Evolutionary conservation across 164 flowering plant genomes (phyloP).

Genomic region (Nymphaea colorata): DNA sequence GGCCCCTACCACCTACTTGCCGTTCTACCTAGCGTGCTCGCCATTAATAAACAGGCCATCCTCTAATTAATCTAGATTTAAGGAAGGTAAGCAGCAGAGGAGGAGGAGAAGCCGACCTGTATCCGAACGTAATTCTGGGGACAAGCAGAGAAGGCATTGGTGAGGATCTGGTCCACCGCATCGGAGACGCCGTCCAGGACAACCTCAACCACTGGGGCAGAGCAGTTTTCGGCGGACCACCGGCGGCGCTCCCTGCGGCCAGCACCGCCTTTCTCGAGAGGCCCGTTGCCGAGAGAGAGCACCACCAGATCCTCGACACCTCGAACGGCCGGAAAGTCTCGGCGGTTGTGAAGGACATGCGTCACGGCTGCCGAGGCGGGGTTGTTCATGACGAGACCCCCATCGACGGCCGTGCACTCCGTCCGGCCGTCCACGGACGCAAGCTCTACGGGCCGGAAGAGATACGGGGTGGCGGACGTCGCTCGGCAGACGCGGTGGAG

Average conservation of each 20-base stretch:
- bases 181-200: conserved; percentile 69
- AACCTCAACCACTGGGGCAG: conserved; percentile 39
- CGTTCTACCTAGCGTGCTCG: too few relatives aligned
- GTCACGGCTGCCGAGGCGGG: conserved; percentile 95
- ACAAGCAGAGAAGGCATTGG: conserved; percentile 68
- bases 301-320: conserved; percentile 33
- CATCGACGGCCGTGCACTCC: conserved; percentile 67
- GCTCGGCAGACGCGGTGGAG: conserved; percentile 92
- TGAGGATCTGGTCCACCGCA: conserved; percentile 61
- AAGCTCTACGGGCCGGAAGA: conserved; percentile 56
- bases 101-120: conserved; percentile 4
- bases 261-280: neutral
- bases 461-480: conserved; percentile 66
- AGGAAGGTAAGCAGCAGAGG: neutral
- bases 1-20: too few relatives aligned
- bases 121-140: conserved; percentile 19
- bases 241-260: neutral
- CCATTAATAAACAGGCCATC: too few relatives aligned
- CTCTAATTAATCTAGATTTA: too few relatives aligned
- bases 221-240: conserved; percentile 28
- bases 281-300: conserved; percentile 2
- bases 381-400: conserved; percentile 81
- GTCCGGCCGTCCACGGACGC: conserved; percentile 60
- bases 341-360: conserved; percentile 94
- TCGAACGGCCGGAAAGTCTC: conserved; percentile 89